A percentile compares a stretch with the other conserved stretches of the same genome.
phyloP scores from a whole-genome alignment of 805 yeast species.

The Metschnikowia bowlesiae region DNA sequence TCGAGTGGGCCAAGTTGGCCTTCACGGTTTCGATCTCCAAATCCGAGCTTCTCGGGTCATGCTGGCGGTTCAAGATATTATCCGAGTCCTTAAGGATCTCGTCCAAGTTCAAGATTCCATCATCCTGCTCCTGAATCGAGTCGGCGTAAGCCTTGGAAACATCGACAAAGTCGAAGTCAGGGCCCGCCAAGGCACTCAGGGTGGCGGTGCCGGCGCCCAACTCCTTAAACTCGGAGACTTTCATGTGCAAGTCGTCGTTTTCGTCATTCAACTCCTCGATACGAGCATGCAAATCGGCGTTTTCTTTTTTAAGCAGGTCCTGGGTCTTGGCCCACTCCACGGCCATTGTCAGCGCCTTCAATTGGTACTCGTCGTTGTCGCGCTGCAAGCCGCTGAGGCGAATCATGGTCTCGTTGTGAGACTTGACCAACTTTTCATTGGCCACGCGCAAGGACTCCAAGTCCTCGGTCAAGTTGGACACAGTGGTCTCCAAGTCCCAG shows the following conservation, averaged over 20 bases:
- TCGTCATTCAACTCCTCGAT: conserved; percentile 65
- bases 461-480: conserved; percentile 42
- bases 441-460: conserved; percentile 37
- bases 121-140: conserved; percentile 27
- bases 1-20: conserved; percentile 61
- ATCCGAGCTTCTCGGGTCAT: conserved; percentile 39
- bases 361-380: conserved; percentile 46
- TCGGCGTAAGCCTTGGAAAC: not conserved
- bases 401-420: conserved; percentile 30
- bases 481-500: conserved; percentile 60
- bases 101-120: conserved; percentile 29
- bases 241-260: conserved; percentile 53
- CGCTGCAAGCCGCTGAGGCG: conserved; percentile 31
- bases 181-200: not conserved
- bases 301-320: conserved; percentile 34
- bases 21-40: conserved; percentile 64
- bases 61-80: conserved; percentile 14
- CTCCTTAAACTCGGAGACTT: conserved; percentile 20
- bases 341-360: conserved; percentile 37
- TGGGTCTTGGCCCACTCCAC: conserved; percentile 36
- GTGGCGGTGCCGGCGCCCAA: not conserved
- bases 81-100: conserved; percentile 27
- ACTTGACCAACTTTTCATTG: conserved; percentile 33
- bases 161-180: not conserved
- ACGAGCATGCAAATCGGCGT: conserved; percentile 45